Conservation (phyloP, 2,329 filamentous ascomycete genomes). For the Leptographium radiaticola region DNA sequence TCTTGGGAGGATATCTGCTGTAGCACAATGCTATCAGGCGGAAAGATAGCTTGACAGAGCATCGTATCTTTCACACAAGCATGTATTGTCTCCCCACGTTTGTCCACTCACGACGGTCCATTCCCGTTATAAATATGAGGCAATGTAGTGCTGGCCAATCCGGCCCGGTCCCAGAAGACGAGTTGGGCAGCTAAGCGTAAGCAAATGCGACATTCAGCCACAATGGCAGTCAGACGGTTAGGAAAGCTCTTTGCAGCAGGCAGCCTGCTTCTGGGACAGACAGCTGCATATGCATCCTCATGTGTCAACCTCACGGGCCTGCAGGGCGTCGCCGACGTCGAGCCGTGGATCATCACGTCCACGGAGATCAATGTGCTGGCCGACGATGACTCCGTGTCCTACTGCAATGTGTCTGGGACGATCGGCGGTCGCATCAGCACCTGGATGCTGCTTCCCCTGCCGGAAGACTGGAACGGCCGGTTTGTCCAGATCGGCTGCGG, state of each 20-base stretch:
- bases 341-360: not conserved
- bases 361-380: not conserved
- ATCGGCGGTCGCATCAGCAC: not conserved
- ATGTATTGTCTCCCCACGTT: not conserved
- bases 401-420: not conserved
- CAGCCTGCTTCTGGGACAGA: not conserved
- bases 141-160: not conserved
- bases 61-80: not conserved
- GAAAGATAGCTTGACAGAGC: not conserved
- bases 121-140: not conserved
- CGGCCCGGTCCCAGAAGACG: not conserved
- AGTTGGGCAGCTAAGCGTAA: not conserved
- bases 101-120: not conserved
- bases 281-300: not conserved
- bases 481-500: conserved; percentile 25
- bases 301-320: not conserved
- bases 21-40: not conserved
- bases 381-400: not conserved
- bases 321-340: not conserved
- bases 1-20: not conserved
- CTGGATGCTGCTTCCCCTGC: not conserved
- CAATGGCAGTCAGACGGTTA: not conserved
- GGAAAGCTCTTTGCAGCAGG: not conserved
- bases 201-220: not conserved
- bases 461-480: conserved; percentile 18